A percentile compares a stretch with the other conserved stretches of the same genome.
Evolutionary conservation across 352 stramenopile species (phyloP).

Genomic region (Pythium grandisporangium): DNA sequence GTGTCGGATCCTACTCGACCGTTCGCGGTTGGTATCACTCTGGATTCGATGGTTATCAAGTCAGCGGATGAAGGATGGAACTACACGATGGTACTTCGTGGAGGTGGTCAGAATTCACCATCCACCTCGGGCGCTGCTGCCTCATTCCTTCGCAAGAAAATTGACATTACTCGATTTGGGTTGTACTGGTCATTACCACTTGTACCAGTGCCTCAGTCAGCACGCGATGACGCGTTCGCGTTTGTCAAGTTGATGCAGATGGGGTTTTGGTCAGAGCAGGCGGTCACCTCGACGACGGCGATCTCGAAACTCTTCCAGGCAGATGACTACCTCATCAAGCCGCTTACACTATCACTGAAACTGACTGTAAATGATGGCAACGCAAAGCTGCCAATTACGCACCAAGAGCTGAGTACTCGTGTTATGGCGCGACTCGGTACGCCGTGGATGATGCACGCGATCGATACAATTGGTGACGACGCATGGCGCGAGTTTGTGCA

Average conservation of each 20-base stretch:
- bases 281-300: conserved; percentile 10
- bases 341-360: conserved; percentile 68
- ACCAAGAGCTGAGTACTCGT: conserved; percentile 59
- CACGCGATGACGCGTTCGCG: conserved; percentile 36
- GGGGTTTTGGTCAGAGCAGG: conserved; percentile 29
- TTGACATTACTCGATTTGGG: conserved; percentile 75
- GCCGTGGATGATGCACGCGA: conserved; percentile 71
- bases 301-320: conserved; percentile 24
- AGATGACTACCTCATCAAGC: conserved; percentile 62
- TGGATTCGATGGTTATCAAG: conserved; percentile 76
- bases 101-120: conserved; percentile 6
- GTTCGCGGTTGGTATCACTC: conserved; percentile 61
- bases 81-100: conserved; percentile 73
- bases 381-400: conserved; percentile 69
- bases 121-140: conserved; percentile 6
- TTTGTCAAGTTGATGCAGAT: conserved; percentile 69
- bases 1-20: conserved; percentile 30
- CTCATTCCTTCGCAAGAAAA: conserved; percentile 66
- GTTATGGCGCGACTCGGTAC: conserved; percentile 68
- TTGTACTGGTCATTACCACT: conserved; percentile 71
- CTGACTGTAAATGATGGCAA: conserved; percentile 76
- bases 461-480: conserved; percentile 56
- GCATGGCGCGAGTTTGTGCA: conserved; percentile 61
- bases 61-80: conserved; percentile 75
- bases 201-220: conserved; percentile 23